These are phyloP conservation scores for Kwoniella bestiolae DNA, from an alignment of 768 basidiomycete genomes.

Conservation along the genomic window DNA sequence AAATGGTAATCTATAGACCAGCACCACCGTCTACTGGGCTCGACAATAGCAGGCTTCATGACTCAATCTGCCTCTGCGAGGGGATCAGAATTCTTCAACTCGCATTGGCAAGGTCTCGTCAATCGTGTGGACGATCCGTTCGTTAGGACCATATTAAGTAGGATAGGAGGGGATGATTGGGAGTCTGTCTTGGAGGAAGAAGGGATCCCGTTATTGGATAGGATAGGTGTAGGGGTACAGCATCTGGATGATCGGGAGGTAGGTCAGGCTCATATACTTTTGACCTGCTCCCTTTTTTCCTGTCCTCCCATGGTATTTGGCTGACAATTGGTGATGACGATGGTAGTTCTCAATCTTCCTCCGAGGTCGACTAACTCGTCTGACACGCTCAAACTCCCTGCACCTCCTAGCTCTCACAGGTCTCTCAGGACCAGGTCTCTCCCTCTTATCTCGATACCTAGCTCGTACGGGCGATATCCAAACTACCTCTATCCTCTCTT, in stretches of 20 bases:
- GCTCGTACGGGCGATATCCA: conserved; percentile 52
- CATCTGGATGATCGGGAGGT: conserved; percentile 51
- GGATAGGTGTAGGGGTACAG: conserved; percentile 47
- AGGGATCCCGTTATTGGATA: conserved; percentile 47
- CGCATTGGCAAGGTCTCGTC: conserved; percentile 45
- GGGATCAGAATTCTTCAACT: conserved; percentile 40
- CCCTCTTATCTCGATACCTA: conserved; percentile 41
- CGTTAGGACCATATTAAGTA: conserved; percentile 48
- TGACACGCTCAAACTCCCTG: conserved; percentile 32
- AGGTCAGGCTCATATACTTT: too few relatives aligned
- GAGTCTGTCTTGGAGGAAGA: conserved; percentile 50
- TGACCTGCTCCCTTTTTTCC: too few relatives aligned
- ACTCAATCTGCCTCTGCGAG: conserved; percentile 31
- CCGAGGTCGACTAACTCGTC: conserved; percentile 32
- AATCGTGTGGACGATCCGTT: conserved; percentile 52
- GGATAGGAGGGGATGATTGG: conserved; percentile 52
- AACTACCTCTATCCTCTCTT: conserved; percentile 45
- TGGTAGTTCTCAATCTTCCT: conserved; percentile 38
- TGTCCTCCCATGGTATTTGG: too few relatives aligned
- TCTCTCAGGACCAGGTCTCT: conserved; percentile 37
- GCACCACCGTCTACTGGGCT: conserved; percentile 47
- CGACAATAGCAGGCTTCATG: conserved; percentile 46
- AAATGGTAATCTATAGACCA: conserved; percentile 43
- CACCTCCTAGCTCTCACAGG: conserved; percentile 46
- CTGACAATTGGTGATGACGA: not conserved